Evolutionary conservation across 2,329 filamentous ascomycete species (phyloP).

Genomic region (Alternaria longipes): DNA sequence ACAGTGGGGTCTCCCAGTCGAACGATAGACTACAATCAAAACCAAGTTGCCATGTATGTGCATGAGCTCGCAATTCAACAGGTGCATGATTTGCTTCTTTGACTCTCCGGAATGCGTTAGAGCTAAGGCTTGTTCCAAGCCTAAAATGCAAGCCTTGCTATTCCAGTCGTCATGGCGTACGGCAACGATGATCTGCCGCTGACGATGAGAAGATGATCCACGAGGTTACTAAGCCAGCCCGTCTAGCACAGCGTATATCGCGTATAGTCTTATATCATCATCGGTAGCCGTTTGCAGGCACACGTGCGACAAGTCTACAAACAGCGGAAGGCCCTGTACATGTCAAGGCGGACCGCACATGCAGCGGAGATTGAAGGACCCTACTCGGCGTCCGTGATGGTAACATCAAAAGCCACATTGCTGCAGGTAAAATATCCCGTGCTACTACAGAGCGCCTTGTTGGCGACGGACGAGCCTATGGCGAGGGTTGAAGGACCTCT

Average conservation of each 20-base stretch:
- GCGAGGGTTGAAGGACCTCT: not conserved
- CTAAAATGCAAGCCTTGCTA: constrained; percentile 5
- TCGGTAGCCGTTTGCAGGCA: not conserved
- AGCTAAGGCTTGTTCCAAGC: not conserved
- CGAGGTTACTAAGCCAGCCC: constrained; percentile 1
- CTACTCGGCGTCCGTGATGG: not conserved
- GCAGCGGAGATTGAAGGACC: constrained; percentile 4
- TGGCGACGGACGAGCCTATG: not conserved
- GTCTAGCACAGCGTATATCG: not conserved
- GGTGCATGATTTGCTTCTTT: not conserved
- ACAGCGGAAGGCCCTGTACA: not conserved
- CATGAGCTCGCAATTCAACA: not conserved
- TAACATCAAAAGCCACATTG: not conserved
- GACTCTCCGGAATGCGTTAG: not conserved
- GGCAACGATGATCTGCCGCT: constrained; percentile 3
- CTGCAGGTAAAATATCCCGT: not conserved
- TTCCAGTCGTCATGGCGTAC: constrained; percentile 7
- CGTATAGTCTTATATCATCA: not conserved
- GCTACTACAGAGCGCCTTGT: not conserved
- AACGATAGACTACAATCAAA: constrained; percentile 17
- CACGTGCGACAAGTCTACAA: not conserved
- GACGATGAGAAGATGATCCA: not conserved
- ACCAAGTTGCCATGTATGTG: constrained; percentile 8
- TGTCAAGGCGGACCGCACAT: not conserved
- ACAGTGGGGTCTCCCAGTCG: not conserved